Conservation (phyloP, 768 basidiomycete genomes). For the Calocybe cyanea region DNA sequence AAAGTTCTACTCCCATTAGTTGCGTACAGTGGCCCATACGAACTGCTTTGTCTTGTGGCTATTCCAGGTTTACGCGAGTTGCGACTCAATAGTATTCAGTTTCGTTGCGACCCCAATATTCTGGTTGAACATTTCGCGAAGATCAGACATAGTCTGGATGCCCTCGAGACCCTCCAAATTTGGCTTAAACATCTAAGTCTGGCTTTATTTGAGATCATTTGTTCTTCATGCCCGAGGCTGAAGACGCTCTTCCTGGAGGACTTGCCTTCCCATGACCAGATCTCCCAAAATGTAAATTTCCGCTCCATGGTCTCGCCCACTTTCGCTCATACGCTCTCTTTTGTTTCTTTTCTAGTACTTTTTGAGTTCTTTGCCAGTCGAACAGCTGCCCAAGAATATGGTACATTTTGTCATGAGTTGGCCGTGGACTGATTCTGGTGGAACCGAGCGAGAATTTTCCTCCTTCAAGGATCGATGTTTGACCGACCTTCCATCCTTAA, state of each 20-base stretch:
- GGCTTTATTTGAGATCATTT: background rate
- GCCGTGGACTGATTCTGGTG: background rate
- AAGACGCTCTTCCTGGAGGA: background rate
- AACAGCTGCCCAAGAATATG: background rate
- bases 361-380: background rate
- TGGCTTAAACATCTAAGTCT: background rate
- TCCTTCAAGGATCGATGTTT: background rate
- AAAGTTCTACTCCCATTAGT: background rate
- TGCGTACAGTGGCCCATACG: conserved; percentile 1
- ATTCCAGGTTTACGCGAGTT: background rate
- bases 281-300: too few species aligned
- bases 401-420: background rate
- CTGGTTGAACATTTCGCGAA: background rate
- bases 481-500: too few species aligned
- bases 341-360: background rate
- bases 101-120: background rate
- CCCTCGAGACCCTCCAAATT: background rate
- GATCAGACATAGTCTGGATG: background rate
- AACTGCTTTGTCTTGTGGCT: background rate
- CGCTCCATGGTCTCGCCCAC: background rate
- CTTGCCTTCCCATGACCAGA: too few species aligned
- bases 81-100: background rate
- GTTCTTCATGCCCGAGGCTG: background rate
- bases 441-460: background rate
- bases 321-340: background rate